These are phyloP conservation scores for Ceriops zippeliana DNA, from an alignment of 345 rosid genomes.

Conservation along the genomic window DNA sequence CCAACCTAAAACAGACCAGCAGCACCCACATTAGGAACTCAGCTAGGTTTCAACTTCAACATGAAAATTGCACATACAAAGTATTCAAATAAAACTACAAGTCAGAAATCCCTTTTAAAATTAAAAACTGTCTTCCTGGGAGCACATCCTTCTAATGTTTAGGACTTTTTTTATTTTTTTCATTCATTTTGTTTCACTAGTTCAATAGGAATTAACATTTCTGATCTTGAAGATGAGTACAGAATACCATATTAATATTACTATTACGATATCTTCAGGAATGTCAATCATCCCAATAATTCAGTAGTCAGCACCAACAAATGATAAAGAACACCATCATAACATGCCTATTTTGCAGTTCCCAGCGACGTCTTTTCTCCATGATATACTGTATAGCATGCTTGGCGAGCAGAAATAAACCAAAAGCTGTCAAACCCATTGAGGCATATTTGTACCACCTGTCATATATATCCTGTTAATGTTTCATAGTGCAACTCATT, in stretches of 20 bases:
- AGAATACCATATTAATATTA: background rate
- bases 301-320: background rate
- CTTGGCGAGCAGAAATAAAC: slow-evolving; percentile 60
- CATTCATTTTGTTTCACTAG: background rate
- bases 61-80: background rate
- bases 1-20: background rate
- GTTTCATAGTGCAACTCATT: background rate
- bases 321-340: background rate
- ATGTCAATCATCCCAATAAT: background rate
- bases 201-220: background rate
- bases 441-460: slow-evolving; percentile 79
- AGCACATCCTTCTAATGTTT: no score
- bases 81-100: background rate
- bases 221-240: background rate
- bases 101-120: background rate
- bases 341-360: slow-evolving; percentile 46
- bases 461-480: slow-evolving; percentile 21
- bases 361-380: slow-evolving; percentile 58
- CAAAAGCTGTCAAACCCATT: slow-evolving; percentile 60
- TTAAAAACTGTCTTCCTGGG: no score
- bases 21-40: background rate
- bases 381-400: slow-evolving; percentile 46
- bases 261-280: background rate
- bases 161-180: background rate
- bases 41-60: background rate